Conservation (phyloP, 2,329 filamentous ascomycete species). For the Lachnellula occidentalis region DNA sequence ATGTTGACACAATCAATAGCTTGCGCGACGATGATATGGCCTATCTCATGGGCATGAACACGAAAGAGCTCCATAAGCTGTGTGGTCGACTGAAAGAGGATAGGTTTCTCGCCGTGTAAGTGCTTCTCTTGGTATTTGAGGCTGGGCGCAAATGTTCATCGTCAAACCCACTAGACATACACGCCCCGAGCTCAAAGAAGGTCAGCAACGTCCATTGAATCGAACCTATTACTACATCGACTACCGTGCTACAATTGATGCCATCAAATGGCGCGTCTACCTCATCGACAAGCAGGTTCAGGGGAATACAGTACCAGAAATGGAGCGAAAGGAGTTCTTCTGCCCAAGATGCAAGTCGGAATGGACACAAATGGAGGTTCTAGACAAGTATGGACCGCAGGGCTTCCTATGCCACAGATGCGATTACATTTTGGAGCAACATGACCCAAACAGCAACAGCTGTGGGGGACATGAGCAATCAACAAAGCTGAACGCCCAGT, state of each 20-base stretch:
- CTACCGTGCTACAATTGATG: constrained; percentile 88
- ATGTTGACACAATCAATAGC: constrained; percentile 36
- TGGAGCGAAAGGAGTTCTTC: constrained; percentile 87
- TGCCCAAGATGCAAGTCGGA: constrained; percentile 77
- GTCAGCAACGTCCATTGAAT: constrained; percentile 74
- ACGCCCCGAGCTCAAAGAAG: constrained; percentile 72
- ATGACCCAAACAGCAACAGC: constrained; percentile 52
- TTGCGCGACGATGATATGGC: constrained; percentile 85
- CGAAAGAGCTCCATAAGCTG: constrained; percentile 86
- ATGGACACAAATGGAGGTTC: constrained; percentile 84
- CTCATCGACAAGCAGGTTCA: constrained; percentile 86
- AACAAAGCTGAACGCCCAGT: constrained; percentile 70
- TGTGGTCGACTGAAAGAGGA: constrained; percentile 82
- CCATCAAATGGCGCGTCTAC: constrained; percentile 91
- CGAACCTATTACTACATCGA: constrained; percentile 97
- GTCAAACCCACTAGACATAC: constrained; percentile 48
- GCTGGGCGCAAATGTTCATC: background rate
- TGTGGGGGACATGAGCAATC: constrained; percentile 68
- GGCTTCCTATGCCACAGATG: constrained; percentile 86
- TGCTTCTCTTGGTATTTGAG: constrained; percentile 5
- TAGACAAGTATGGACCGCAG: constrained; percentile 60
- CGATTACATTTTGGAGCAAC: constrained; percentile 55
- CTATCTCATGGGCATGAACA: constrained; percentile 80
- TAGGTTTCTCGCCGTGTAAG: constrained; percentile 75
- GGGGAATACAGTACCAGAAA: constrained; percentile 69